Percentiles rank a stretch among this genome's conserved stretches.
Evolutionary conservation across 2,329 filamentous ascomycete genomes (phyloP).

Genomic region (Fusarium nelsonii): DNA sequence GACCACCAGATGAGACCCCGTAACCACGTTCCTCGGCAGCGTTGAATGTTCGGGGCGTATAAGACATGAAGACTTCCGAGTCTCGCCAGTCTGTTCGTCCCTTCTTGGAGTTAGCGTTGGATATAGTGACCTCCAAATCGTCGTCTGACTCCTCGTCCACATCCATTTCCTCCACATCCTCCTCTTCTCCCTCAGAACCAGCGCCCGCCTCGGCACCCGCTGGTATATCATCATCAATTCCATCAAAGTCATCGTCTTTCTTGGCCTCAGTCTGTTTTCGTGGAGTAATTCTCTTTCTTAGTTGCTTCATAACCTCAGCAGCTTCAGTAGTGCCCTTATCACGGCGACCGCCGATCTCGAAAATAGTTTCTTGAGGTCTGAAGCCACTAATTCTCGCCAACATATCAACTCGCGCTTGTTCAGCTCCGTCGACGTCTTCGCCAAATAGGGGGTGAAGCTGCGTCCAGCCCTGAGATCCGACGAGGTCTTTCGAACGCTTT

Average conservation of each 20-base stretch:
- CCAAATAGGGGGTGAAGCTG: slow-evolving; percentile 86
- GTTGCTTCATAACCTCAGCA: slow-evolving; percentile 80
- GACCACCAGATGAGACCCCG: slow-evolving; percentile 86
- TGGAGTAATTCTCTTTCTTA: slow-evolving; percentile 76
- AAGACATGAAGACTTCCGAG: slow-evolving; percentile 95
- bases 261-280: slow-evolving; percentile 61
- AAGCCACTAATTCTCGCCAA: slow-evolving; percentile 89
- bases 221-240: slow-evolving; percentile 48
- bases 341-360: slow-evolving; percentile 86
- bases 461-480: slow-evolving; percentile 76
- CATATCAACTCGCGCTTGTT: slow-evolving; percentile 85
- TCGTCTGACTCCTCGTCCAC: slow-evolving; percentile 67
- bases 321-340: slow-evolving; percentile 74
- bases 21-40: slow-evolving; percentile 92
- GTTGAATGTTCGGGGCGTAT: slow-evolving; percentile 84
- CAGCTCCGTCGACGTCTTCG: slow-evolving; percentile 71
- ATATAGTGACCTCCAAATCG: slow-evolving; percentile 78
- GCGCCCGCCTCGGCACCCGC: slow-evolving; percentile 54
- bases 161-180: slow-evolving; percentile 53
- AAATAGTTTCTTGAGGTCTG: slow-evolving; percentile 93
- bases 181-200: slow-evolving; percentile 44
- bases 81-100: slow-evolving; percentile 79
- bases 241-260: slow-evolving; percentile 54
- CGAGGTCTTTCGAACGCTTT: slow-evolving; percentile 84
- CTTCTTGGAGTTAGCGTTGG: slow-evolving; percentile 67